phyloP scores from a whole-genome alignment of 2,329 filamentous ascomycete genomes.

The Helminthosporium solani region DNA sequence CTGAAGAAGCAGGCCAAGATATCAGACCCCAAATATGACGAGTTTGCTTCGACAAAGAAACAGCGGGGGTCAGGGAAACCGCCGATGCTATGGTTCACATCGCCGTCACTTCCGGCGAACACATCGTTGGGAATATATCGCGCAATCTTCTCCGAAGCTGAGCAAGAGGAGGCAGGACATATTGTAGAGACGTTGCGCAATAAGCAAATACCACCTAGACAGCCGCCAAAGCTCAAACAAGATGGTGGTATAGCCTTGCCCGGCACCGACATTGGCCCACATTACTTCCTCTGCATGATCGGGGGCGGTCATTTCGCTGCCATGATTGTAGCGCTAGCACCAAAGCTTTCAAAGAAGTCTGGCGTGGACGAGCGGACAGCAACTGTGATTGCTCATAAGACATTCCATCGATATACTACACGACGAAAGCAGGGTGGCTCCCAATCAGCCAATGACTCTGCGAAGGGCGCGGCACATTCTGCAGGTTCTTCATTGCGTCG shows the following conservation, averaged over 20 bases:
- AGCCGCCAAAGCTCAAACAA: conserved; percentile 48
- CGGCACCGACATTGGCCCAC: conserved; percentile 67
- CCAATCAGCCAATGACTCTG: conserved; percentile 88
- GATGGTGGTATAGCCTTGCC: conserved; percentile 60
- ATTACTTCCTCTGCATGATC: conserved; percentile 98
- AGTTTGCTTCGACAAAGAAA: conserved; percentile 49
- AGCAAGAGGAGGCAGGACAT: conserved; percentile 63
- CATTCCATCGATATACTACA: conserved; percentile 96
- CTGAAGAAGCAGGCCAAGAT: conserved; percentile 82
- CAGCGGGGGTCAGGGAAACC: conserved; percentile 63
- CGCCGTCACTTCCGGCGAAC: conserved; percentile 71
- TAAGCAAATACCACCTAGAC: conserved; percentile 72
- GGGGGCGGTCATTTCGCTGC: conserved; percentile 96
- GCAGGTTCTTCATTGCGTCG: conserved; percentile 85
- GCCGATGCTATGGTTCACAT: conserved; percentile 83
- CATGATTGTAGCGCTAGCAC: conserved; percentile 88
- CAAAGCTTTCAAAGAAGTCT: conserved; percentile 70
- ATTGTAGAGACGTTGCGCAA: conserved; percentile 68
- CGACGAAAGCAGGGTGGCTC: conserved; percentile 93
- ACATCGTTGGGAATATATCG: conserved; percentile 84
- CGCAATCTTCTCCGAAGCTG: conserved; percentile 71
- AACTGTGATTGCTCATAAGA: conserved; percentile 90
- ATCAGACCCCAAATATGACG: conserved; percentile 56
- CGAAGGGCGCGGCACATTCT: conserved; percentile 92
- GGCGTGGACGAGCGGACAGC: conserved; percentile 81